These are phyloP conservation scores for Nephelium lappaceum DNA, from an alignment of 345 rosid genomes.

Conservation along the genomic window DNA sequence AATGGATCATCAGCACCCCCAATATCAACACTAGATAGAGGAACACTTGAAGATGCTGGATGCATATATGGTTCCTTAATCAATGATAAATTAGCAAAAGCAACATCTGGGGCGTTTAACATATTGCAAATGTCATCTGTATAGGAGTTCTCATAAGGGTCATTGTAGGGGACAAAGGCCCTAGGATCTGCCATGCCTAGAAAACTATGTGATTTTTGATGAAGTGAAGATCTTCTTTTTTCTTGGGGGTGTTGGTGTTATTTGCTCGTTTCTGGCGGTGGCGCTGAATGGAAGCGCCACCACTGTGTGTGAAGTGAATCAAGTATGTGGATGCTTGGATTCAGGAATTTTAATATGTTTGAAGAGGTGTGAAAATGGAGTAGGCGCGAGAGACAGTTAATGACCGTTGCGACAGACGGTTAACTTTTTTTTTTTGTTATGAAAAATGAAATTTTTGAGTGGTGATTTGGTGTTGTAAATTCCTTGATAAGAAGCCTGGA, in stretches of 20 bases:
- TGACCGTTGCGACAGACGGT: conserved; percentile 40
- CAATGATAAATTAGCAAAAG: conserved; percentile 22
- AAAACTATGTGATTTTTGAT: not conserved
- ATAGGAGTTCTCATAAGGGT: conserved; percentile 26
- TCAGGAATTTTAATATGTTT: conserved; percentile 9
- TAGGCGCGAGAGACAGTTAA: conserved; percentile 41
- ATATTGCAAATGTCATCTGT: conserved; percentile 23
- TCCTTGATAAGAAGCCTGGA: not conserved
- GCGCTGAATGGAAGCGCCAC: conserved; percentile 17
- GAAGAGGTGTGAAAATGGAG: not conserved
- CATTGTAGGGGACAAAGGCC: conserved; percentile 33
- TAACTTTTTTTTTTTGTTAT: not conserved
- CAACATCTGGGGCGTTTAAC: conserved; percentile 14
- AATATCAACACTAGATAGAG: not conserved
- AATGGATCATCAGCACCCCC: conserved; percentile 17
- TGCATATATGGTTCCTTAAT: not conserved
- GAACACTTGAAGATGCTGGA: not conserved
- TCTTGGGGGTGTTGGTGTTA: not conserved
- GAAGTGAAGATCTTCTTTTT: not conserved
- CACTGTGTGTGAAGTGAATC: not conserved
- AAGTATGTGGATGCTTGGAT: conserved; percentile 10
- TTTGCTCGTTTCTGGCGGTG: not conserved
- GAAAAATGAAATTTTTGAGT: not conserved
- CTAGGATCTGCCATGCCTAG: conserved; percentile 40
- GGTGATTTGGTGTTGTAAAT: not conserved